Conservation (phyloP, 805 yeast genomes). For the Myxozyma sirexii region DNA sequence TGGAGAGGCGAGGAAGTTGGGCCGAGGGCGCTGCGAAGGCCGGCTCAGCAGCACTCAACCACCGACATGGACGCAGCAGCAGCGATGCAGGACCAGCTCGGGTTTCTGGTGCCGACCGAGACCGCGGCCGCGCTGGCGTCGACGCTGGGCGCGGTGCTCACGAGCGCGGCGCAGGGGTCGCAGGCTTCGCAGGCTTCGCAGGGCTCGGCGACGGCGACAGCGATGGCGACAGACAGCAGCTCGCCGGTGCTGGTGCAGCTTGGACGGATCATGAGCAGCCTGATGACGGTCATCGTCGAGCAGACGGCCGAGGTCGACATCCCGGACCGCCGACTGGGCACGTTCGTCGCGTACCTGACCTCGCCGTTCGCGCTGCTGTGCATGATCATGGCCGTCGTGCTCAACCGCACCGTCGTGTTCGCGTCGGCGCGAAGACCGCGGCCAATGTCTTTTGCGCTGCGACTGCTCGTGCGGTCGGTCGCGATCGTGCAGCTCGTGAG, state of each 20-base stretch:
- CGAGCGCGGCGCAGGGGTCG: neutral
- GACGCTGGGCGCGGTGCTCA: neutral
- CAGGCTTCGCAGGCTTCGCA: neutral
- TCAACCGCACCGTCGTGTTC: constrained; percentile 62
- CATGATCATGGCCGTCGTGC: constrained; percentile 58
- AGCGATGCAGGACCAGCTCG: constrained; percentile 4
- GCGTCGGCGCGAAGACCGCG: constrained; percentile 54
- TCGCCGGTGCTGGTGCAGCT: constrained; percentile 18
- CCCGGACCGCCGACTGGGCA: constrained; percentile 31
- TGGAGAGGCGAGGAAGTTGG: too few species aligned
- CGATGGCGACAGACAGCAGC: neutral
- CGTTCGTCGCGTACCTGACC: constrained; percentile 36
- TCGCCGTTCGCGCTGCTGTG: constrained; percentile 46
- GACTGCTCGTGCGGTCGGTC: constrained; percentile 45
- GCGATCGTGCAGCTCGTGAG: constrained; percentile 44
- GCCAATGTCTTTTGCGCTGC: constrained; percentile 43
- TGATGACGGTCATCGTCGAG: constrained; percentile 23
- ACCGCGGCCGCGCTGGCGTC: neutral
- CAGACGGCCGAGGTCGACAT: constrained; percentile 30
- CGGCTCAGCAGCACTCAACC: neutral
- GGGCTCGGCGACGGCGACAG: neutral
- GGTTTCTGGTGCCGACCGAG: neutral
- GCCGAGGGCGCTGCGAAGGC: neutral
- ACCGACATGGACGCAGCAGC: constrained; percentile 2
- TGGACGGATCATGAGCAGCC: constrained; percentile 10